Evolutionary conservation across 805 yeast genomes (phyloP).

Genomic region (Barnettozyma populi): DNA sequence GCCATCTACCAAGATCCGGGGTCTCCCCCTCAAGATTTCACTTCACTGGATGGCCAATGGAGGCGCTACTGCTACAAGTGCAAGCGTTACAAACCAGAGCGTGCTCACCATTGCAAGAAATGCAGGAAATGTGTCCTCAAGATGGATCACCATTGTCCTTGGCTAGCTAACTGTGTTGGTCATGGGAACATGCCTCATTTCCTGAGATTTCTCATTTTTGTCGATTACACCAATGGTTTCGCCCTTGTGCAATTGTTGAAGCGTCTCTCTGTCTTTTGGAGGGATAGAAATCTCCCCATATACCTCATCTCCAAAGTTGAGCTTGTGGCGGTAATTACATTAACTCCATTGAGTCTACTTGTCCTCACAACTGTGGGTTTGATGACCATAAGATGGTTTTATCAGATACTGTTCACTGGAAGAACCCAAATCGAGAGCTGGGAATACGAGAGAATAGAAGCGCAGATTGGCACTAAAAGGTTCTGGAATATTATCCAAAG

Average conservation of each 20-base stretch:
- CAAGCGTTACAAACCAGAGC: conserved; percentile 65
- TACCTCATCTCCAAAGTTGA: conserved; percentile 50
- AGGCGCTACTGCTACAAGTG: conserved; percentile 71
- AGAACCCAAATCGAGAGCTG: conserved; percentile 88
- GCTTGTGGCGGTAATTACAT: conserved; percentile 47
- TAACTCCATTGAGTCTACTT: conserved; percentile 51
- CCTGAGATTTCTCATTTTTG: conserved; percentile 68
- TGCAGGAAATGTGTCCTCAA: conserved; percentile 70
- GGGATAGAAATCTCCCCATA: conserved; percentile 45
- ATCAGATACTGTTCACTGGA: conserved; percentile 52
- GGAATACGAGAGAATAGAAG: conserved; percentile 81
- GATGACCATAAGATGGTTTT: conserved; percentile 55
- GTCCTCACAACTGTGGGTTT: conserved; percentile 56
- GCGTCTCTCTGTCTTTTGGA: conserved; percentile 41
- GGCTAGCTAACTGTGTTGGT: conserved; percentile 92
- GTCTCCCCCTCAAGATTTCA: conserved; percentile 45
- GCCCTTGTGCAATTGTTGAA: conserved; percentile 38
- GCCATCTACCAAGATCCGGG: conserved; percentile 74
- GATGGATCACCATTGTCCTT: conserved; percentile 95
- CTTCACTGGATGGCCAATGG: conserved; percentile 48
- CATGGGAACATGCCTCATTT: conserved; percentile 74
- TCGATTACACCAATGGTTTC: conserved; percentile 44
- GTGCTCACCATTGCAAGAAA: conserved; percentile 81
- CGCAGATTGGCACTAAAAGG: conserved; percentile 51
- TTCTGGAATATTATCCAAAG: conserved; percentile 45